Base-by-base conservation (phyloP, 2,329 filamentous ascomycete species). In the Pseudopyricularia javanii region DNA sequence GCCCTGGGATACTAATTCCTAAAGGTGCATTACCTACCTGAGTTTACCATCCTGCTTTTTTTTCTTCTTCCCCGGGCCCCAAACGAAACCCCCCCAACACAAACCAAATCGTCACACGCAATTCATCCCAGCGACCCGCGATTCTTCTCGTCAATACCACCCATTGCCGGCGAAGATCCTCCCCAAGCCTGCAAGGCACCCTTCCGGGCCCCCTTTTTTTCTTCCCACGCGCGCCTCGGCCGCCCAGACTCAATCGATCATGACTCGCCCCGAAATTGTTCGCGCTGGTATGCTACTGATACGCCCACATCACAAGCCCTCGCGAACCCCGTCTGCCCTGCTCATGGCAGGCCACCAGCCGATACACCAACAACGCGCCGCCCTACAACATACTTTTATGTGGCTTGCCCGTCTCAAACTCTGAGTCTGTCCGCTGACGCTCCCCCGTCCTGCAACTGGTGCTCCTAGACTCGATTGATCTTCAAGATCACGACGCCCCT, bases 391-490 rank as follows among this genome's bases (percentile, higher is more conserved):
- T 56, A 24, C 34, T 40, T 30, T 30, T 56, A 57, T 57, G 53
- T 55, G 50, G 50, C 50, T 51, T 51, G 50, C 37, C 40, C 22
- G 50, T 15, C n/a, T n/a, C 50, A 30, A 51, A 32, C 34, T 40
- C 17, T 37, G 54, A 34, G n/a, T 50, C 49, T 17, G 5, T 22
- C n/a, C 37, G 49, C 49, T 50, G 32, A 50, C 22, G 34, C 30
- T 48, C 50, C 49, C 51, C 53, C 34, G 33, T 50, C 51, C 53
- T n/a, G n/a, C n/a, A n/a, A n/a, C n/a, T n/a, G n/a, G n/a, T n/a
- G 51, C 47, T 55, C 40, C 56, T 69, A 95, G 91, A 97, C 74
- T 94, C 91, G 57, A 86, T 96, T 70, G 93, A 97, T 72, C 82
- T 97, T 51, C 93, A 97, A 77, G 82, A 89, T 70, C 86, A 83